Percentiles rank a stretch among this genome's conserved stretches.
These are phyloP conservation scores for Chaetomium sp. DNA, from an alignment of 2,329 filamentous ascomycete species.

Conservation along the genomic window DNA sequence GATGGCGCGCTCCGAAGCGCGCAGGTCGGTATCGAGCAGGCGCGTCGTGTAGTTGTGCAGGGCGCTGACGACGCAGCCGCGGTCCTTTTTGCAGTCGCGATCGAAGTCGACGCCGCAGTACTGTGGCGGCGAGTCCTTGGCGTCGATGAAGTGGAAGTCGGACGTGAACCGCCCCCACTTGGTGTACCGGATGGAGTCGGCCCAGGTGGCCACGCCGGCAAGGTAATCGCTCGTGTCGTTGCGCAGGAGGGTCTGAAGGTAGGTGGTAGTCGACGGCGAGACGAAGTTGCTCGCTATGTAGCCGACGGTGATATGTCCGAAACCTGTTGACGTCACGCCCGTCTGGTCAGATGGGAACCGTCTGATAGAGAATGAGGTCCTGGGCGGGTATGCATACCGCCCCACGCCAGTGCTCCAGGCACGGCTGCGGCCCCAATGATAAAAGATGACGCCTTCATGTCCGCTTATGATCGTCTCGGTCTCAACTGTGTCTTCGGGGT, in stretches of 20 bases:
- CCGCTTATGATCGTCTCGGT: background rate
- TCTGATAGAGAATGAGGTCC: background rate
- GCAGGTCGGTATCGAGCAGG: constrained; percentile 41
- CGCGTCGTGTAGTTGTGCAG: constrained; percentile 55
- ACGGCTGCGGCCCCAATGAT: constrained; percentile 26
- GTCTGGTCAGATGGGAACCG: background rate
- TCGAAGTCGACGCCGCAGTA: constrained; percentile 51
- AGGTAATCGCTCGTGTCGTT: constrained; percentile 52
- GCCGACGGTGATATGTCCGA: constrained; percentile 61
- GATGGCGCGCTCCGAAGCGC: constrained; percentile 43
- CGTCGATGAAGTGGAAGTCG: constrained; percentile 64
- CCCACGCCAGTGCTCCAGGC: constrained; percentile 35
- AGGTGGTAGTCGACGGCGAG: constrained; percentile 45
- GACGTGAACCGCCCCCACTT: constrained; percentile 55
- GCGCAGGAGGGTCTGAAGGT: constrained; percentile 52
- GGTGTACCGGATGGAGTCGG: constrained; percentile 59
- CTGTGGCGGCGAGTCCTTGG: constrained; percentile 54
- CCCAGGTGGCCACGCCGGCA: constrained; percentile 59
- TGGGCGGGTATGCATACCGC: constrained; percentile 28
- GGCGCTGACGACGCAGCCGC: constrained; percentile 56
- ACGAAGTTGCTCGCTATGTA: constrained; percentile 58
- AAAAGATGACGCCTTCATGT: constrained; percentile 21
- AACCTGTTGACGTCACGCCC: constrained; percentile 33
- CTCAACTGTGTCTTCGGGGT: no score
- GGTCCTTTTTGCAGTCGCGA: constrained; percentile 53